phyloP scores from a whole-genome alignment of 2,329 filamentous ascomycete species.

The Sodiomyces alkalinus region DNA sequence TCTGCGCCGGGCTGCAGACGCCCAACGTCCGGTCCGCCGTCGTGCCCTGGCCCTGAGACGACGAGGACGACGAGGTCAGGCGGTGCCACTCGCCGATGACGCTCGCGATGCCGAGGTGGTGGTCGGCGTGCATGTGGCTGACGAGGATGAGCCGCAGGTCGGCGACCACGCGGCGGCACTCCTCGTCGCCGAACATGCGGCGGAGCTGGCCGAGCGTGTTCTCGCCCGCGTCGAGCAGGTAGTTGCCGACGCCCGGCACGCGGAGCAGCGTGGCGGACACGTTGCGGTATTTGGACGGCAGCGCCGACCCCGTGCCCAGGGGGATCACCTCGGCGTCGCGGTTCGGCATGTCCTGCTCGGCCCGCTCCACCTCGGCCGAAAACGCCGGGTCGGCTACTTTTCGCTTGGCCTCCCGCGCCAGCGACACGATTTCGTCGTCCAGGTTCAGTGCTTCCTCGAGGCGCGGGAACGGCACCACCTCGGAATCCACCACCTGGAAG shows the following conservation, averaged over 20 bases:
- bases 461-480: conserved; percentile 26
- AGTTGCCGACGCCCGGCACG: conserved; percentile 73
- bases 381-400: conserved; percentile 28
- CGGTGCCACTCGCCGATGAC: conserved; percentile 75
- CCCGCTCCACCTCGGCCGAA: conserved; percentile 29
- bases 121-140: conserved; percentile 90
- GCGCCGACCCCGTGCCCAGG: conserved; percentile 79
- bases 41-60: conserved; percentile 9
- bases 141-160: conserved; percentile 79
- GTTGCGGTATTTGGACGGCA: conserved; percentile 88
- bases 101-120: conserved; percentile 73
- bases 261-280: conserved; percentile 78
- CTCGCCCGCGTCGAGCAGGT: conserved; percentile 84
- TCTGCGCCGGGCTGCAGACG: conserved; percentile 54
- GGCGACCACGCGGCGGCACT: conserved; percentile 55
- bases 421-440: conserved; percentile 25
- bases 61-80: conserved; percentile 23
- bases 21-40: conserved; percentile 30
- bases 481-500: conserved; percentile 27
- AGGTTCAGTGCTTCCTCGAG: conserved; percentile 23
- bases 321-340: conserved; percentile 71
- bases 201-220: conserved; percentile 79
- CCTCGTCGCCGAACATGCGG: conserved; percentile 51
- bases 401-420: conserved; percentile 34
- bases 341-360: conserved; percentile 52